A percentile compares a stretch with the other conserved stretches of the same genome.
Conservation (phyloP, 1,284 basidiomycete genomes). For the Cryptococcus floricola region DNA sequence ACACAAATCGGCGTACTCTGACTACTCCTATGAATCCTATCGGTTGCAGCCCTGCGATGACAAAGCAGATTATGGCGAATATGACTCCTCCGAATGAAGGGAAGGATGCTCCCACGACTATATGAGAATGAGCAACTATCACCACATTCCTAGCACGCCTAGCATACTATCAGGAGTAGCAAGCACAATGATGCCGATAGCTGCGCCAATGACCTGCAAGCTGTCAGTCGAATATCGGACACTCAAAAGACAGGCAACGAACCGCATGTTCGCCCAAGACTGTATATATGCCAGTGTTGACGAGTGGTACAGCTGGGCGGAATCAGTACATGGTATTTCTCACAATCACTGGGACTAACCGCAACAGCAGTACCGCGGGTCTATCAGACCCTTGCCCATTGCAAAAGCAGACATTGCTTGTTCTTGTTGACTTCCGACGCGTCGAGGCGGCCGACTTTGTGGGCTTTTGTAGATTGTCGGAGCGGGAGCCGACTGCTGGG, state of each 20-base stretch:
- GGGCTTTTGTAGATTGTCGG: too few relatives aligned
- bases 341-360: conserved; percentile 22
- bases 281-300: conserved; percentile 82
- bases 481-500: too few relatives aligned
- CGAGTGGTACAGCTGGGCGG: conserved; percentile 65
- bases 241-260: conserved; percentile 9
- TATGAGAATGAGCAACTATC: background rate
- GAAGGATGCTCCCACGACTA: conserved; percentile 79
- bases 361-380: conserved; percentile 47
- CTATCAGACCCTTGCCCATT: conserved; percentile 32
- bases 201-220: conserved; percentile 55
- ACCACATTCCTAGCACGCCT: background rate
- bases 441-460: too few relatives aligned
- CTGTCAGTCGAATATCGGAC: conserved; percentile 1
- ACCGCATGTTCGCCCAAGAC: conserved; percentile 69
- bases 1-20: conserved; percentile 53
- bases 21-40: conserved; percentile 78
- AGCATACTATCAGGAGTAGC: conserved; percentile 59
- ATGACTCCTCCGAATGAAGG: conserved; percentile 70
- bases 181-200: conserved; percentile 72
- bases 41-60: conserved; percentile 66
- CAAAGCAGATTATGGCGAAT: conserved; percentile 69
- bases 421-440: too few relatives aligned
- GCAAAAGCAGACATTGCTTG: background rate
- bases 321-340: background rate